phyloP scores from a whole-genome alignment of 371 early-diverging fungal species.

The Mucor plumbeus region DNA sequence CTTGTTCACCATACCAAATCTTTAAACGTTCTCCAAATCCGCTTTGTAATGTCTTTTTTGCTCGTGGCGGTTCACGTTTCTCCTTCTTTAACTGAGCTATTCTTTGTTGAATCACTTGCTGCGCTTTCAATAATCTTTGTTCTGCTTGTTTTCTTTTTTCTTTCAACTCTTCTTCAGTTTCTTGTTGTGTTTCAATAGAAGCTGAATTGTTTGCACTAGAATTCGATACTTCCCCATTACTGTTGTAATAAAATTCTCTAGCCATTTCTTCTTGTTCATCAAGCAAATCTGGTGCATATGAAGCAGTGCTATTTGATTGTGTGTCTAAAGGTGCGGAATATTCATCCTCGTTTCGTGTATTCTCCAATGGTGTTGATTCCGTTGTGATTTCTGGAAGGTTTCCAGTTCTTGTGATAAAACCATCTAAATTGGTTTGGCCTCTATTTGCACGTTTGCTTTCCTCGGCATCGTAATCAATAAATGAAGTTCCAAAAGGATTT shows the following conservation, averaged over 20 bases:
- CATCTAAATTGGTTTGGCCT: slow-evolving; percentile 5
- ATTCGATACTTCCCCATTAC: not conserved
- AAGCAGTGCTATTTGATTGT: not conserved
- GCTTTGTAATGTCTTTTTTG: not conserved
- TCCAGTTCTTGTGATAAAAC: not conserved
- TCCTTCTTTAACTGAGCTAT: not conserved
- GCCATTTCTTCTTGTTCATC: slow-evolving; percentile 7
- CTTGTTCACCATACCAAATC: slow-evolving; percentile 22
- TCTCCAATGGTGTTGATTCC: not conserved
- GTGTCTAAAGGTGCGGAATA: not conserved
- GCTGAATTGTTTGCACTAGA: not conserved
- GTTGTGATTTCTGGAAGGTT: not conserved
- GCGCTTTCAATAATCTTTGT: not conserved
- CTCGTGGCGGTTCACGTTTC: not conserved
- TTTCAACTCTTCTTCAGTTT: slow-evolving; percentile 1
- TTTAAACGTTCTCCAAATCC: not conserved
- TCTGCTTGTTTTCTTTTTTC: not conserved
- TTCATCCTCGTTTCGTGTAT: not conserved
- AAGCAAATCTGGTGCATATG: not conserved
- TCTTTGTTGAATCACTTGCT: not conserved
- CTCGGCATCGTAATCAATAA: slow-evolving; percentile 6
- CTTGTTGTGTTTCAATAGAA: not conserved
- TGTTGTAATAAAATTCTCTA: slow-evolving; percentile 13
- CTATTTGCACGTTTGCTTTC: slow-evolving; percentile 4
- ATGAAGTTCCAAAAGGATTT: not conserved